Conservation (phyloP, 2,329 filamentous ascomycete genomes). For the Phyllosticta ampelicida region DNA sequence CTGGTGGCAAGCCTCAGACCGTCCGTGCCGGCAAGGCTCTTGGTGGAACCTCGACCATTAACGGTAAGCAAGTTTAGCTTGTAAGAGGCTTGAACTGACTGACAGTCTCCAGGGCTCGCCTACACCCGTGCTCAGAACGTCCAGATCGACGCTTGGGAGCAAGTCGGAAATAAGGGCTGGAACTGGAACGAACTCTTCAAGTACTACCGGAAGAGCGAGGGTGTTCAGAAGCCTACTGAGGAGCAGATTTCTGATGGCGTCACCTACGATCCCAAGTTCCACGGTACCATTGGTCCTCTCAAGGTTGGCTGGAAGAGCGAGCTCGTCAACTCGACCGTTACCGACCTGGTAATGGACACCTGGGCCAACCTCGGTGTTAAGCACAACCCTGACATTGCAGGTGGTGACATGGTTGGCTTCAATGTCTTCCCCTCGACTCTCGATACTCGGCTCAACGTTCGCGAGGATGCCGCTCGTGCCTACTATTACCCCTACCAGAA, state of each 20-base stretch:
- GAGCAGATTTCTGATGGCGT: constrained; percentile 17
- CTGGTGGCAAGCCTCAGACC: constrained; percentile 11
- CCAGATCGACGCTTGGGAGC: constrained; percentile 25
- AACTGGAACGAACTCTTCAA: constrained; percentile 21
- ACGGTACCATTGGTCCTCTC: constrained; percentile 19
- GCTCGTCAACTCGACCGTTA: constrained; percentile 17
- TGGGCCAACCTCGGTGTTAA: constrained; percentile 25
- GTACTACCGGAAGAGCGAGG: constrained; percentile 21
- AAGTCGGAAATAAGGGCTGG: constrained; percentile 24
- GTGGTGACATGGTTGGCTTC: constrained; percentile 35
- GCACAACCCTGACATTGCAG: constrained; percentile 33
- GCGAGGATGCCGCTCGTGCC: constrained; percentile 38
- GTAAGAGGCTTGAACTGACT: not conserved
- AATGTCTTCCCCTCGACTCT: constrained; percentile 33
- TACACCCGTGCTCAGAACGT: constrained; percentile 24
- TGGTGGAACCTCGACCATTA: constrained; percentile 34
- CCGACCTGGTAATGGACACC: constrained; percentile 27
- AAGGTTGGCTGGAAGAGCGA: constrained; percentile 21
- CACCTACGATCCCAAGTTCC: constrained; percentile 15
- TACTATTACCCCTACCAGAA: constrained; percentile 34
- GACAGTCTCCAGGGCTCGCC: constrained; percentile 19
- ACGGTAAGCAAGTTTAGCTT: constrained; percentile 19
- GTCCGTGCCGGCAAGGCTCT: constrained; percentile 30
- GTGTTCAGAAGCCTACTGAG: constrained; percentile 16
- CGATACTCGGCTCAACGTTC: constrained; percentile 26